Evolutionary conservation across 495 filamentous ascomycete genomes (phyloP).

Genomic region (Evernia prunastri): DNA sequence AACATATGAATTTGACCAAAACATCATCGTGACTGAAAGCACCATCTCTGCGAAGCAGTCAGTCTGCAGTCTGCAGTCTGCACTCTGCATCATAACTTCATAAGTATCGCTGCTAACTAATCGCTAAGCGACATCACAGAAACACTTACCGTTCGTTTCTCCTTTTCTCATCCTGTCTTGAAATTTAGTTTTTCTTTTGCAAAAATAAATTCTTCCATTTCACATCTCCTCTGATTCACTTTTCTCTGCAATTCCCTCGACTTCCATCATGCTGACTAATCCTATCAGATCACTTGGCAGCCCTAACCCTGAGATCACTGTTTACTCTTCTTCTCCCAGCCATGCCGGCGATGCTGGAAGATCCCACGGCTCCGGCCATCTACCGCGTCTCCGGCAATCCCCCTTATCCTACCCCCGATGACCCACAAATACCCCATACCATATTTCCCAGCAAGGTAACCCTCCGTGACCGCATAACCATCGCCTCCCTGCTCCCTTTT

Average conservation of each 20-base stretch:
- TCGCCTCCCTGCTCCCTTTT: slow-evolving; percentile 87
- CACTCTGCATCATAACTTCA: too few species aligned
- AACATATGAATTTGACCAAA: neutral
- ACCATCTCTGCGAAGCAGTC: slow-evolving; percentile 14
- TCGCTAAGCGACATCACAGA: slow-evolving; percentile 6
- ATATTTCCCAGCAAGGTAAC: slow-evolving; percentile 80
- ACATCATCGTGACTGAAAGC: slow-evolving; percentile 17
- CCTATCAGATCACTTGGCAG: neutral
- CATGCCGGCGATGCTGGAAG: slow-evolving; percentile 87
- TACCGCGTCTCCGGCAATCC: slow-evolving; percentile 53
- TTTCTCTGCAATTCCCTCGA: neutral
- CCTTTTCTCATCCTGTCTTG: neutral
- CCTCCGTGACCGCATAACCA: slow-evolving; percentile 80
- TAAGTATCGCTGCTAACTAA: neutral
- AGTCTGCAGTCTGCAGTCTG: slow-evolving; percentile 20
- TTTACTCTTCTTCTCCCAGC: slow-evolving; percentile 20
- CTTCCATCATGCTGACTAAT: slow-evolving; percentile 14
- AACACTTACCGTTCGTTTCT: neutral
- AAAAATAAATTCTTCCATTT: neutral
- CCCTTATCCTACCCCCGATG: slow-evolving; percentile 57
- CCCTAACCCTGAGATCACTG: slow-evolving; percentile 7
- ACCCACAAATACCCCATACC: slow-evolving; percentile 53
- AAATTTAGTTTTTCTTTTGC: neutral
- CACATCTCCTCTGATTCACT: neutral
- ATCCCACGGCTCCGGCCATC: slow-evolving; percentile 49